Percentiles rank a stretch among this genome's conserved stretches.
Evolutionary conservation across 106 monocot genomes (phyloP).

Genomic region (Gastrodia elata): DNA sequence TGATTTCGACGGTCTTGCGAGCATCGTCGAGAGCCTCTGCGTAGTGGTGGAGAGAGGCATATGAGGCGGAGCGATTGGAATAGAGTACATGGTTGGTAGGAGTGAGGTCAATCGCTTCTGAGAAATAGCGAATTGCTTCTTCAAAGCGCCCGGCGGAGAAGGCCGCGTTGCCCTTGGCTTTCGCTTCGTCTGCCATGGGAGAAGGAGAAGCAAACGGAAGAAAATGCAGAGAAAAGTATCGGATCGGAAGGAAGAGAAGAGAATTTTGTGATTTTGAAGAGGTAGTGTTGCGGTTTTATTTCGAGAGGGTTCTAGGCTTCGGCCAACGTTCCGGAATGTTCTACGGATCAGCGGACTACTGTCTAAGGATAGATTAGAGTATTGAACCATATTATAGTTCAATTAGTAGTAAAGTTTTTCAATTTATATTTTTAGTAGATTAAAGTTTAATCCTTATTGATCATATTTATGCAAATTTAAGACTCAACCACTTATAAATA

Average conservation of each 20-base stretch:
- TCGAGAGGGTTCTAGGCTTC: background rate
- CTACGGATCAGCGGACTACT: background rate
- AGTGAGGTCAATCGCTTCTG: constrained; percentile 74
- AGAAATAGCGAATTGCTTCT: constrained; percentile 67
- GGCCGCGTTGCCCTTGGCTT: constrained; percentile 90
- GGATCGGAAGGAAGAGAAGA: background rate
- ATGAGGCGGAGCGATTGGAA: constrained; percentile 93
- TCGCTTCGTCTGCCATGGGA: constrained; percentile 87
- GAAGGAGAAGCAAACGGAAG: background rate
- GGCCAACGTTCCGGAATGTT: constrained; percentile 6
- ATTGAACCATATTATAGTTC: too few species aligned
- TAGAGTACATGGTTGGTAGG: constrained; percentile 90
- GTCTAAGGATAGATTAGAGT: too few species aligned
- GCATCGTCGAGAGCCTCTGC: constrained; percentile 72
- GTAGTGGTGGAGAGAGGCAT: constrained; percentile 76
- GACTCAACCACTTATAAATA: too few species aligned
- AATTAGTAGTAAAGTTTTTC: too few species aligned
- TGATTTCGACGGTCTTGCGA: constrained; percentile 75
- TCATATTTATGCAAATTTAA: too few species aligned
- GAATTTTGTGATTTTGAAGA: background rate
- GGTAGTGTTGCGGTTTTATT: too few species aligned
- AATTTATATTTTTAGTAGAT: too few species aligned
- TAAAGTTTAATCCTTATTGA: too few species aligned
- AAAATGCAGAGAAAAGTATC: background rate
- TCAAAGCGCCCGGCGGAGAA: constrained; percentile 72